These are phyloP conservation scores for Ceratobasidium sp. DNA, from an alignment of 1,284 basidiomycete species.

Conservation along the genomic window DNA sequence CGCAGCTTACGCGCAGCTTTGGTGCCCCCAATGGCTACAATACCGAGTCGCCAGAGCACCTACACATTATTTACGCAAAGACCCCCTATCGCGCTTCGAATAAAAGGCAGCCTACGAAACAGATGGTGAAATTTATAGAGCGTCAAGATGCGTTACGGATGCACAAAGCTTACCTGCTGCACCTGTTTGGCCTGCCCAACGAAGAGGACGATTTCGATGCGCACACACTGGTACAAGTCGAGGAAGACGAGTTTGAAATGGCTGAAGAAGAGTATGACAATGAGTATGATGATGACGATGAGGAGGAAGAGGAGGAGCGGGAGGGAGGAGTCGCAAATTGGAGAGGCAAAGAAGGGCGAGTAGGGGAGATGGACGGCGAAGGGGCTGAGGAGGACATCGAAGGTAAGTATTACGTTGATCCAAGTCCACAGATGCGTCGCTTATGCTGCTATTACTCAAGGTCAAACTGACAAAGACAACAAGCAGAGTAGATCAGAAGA, in stretches of 20 bases:
- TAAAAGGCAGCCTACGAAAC: slow-evolving; percentile 16
- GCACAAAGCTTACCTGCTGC: background rate
- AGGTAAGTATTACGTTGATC: too few relatives aligned
- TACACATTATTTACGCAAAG: slow-evolving; percentile 48
- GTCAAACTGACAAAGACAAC: too few relatives aligned
- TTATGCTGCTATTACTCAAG: too few relatives aligned
- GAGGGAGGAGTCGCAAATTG: too few relatives aligned
- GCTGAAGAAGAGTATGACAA: background rate
- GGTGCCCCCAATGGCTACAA: slow-evolving; percentile 47
- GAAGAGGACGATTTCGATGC: too few relatives aligned
- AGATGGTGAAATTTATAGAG: slow-evolving; percentile 17
- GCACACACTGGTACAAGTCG: too few relatives aligned
- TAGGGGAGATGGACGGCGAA: too few relatives aligned
- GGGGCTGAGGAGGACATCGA: background rate
- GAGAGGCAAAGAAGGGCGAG: too few relatives aligned
- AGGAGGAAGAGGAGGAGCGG: too few relatives aligned
- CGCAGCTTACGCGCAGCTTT: background rate
- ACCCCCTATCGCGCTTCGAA: slow-evolving; percentile 25
- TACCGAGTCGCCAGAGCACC: slow-evolving; percentile 46
- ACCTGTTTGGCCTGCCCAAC: background rate
- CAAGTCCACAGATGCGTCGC: too few relatives aligned
- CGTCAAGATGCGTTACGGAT: too few relatives aligned
- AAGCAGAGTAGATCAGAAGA: background rate
- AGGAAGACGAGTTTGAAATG: background rate
- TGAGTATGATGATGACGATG: background rate